Conservation (phyloP, 2,329 filamentous ascomycete genomes). For the Arthrobotrys entomopaga region DNA sequence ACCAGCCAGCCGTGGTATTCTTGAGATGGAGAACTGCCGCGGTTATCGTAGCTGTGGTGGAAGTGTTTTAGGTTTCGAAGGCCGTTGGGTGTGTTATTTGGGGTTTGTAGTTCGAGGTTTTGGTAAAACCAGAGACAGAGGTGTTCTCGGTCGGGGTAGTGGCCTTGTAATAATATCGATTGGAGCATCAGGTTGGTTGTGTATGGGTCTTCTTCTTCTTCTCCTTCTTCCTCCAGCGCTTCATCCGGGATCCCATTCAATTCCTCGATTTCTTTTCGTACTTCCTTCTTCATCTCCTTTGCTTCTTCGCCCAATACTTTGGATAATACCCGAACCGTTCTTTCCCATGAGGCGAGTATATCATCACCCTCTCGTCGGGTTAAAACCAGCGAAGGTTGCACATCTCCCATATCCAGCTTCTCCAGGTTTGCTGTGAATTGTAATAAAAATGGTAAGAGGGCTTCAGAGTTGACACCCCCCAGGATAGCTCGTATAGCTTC, state of each 20-base stretch:
- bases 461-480: conserved; percentile 18
- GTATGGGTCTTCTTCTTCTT: neutral
- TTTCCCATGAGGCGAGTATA: neutral
- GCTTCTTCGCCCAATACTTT: conserved; percentile 5
- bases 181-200: neutral
- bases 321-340: neutral
- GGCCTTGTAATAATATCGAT: neutral
- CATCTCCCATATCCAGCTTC: conserved; percentile 13
- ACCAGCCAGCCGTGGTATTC: conserved; percentile 1
- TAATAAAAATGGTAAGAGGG: conserved; percentile 18
- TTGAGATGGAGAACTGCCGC: neutral
- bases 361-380: neutral
- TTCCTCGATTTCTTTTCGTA: neutral
- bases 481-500: neutral
- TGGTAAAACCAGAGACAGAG: conserved; percentile 3
- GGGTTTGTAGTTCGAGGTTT: neutral
- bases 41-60: conserved; percentile 1
- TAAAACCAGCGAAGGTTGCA: conserved; percentile 1
- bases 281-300: neutral
- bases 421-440: conserved; percentile 22
- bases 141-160: conserved; percentile 1
- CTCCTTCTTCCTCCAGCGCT: neutral
- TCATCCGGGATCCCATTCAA: neutral
- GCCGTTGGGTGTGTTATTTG: neutral
- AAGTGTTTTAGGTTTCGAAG: conserved; percentile 16